Conservation (phyloP, 2,329 filamentous ascomycete genomes). For the Septoria linicola region DNA sequence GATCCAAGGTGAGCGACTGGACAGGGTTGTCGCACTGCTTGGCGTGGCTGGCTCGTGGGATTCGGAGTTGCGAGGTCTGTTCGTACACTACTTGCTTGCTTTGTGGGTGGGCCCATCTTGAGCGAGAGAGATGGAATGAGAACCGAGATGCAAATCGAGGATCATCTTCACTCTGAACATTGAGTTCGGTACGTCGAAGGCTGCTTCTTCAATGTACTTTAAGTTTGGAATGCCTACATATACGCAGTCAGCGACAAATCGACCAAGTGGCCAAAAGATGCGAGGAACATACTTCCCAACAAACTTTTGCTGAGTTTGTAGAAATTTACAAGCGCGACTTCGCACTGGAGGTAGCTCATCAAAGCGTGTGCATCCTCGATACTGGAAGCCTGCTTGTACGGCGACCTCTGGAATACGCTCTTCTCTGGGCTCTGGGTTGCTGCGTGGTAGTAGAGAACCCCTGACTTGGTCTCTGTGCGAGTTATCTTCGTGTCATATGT, state of each 20-base stretch:
- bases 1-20: no score
- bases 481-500: slow-evolving; percentile 14
- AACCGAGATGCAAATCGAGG: no score
- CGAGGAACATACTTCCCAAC: background rate
- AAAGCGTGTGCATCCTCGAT: background rate
- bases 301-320: slow-evolving; percentile 2
- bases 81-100: no score
- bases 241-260: background rate
- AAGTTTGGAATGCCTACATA: background rate
- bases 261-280: no score
- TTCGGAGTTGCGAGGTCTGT: no score
- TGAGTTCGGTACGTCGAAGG: background rate
- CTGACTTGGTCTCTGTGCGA: slow-evolving; percentile 8
- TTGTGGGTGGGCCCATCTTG: no score
- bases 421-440: background rate
- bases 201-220: slow-evolving; percentile 6
- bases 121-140: no score
- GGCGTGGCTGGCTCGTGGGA: no score
- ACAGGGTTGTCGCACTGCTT: no score
- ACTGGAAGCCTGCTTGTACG: background rate
- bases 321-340: background rate
- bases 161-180: background rate
- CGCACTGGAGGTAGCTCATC: background rate
- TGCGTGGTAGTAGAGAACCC: background rate
- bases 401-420: background rate